Evolutionary conservation across 78 protist species (phyloP).

Genomic region (Dictyostelium discoideum): DNA sequence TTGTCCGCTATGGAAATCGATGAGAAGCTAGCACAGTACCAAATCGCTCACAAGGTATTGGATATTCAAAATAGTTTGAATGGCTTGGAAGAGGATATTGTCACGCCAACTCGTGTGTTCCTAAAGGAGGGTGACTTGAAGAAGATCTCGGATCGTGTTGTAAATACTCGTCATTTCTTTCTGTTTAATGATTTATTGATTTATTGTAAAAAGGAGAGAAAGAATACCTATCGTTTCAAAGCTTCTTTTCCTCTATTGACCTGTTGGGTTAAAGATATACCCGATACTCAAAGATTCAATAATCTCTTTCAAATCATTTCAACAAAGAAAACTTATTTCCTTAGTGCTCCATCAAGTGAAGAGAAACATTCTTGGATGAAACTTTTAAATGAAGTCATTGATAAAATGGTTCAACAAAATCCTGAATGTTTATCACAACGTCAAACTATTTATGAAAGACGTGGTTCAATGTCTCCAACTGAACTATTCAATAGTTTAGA

Average conservation of each 20-base stretch:
- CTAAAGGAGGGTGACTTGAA: conserved; percentile 63
- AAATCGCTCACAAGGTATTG: conserved; percentile 62
- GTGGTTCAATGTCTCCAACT: conserved; percentile 44
- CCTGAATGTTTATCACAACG: conserved; percentile 33
- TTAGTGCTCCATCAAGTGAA: conserved; percentile 42
- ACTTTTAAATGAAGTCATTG: conserved; percentile 58
- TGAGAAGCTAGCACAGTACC: conserved; percentile 51
- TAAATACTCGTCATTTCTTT: conserved; percentile 69
- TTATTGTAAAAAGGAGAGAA: conserved; percentile 47
- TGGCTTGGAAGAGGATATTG: conserved; percentile 56
- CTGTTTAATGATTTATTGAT: conserved; percentile 54
- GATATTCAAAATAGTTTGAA: conserved; percentile 54
- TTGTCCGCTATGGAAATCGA: conserved; percentile 34
- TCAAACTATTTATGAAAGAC: conserved; percentile 23
- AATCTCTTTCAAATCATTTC: conserved; percentile 62
- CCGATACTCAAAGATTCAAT: conserved; percentile 27
- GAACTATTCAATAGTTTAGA: conserved; percentile 36
- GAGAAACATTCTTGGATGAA: conserved; percentile 62
- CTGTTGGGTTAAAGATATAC: conserved; percentile 78
- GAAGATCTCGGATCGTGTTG: conserved; percentile 72
- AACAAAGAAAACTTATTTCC: conserved; percentile 46
- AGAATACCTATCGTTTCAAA: conserved; percentile 35
- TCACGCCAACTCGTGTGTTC: conserved; percentile 47
- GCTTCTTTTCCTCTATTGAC: conserved; percentile 37
- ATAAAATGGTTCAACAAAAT: conserved; percentile 32